These are phyloP conservation scores for Chlorella sp. DNA, from an alignment of 139 green algal species.

Conservation along the genomic window DNA sequence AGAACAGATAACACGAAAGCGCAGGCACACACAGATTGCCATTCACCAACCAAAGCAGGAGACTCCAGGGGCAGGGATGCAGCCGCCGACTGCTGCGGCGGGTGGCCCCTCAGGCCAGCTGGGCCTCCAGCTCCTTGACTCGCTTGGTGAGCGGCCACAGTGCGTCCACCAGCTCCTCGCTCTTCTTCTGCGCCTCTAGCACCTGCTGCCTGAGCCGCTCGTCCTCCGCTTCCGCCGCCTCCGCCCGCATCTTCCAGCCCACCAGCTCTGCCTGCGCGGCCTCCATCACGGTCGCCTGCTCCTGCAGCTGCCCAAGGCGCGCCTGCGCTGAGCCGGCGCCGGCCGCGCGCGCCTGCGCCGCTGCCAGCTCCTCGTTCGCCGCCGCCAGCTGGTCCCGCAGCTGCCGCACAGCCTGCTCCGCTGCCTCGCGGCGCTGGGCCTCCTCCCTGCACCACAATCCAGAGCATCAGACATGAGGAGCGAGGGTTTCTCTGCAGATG, in stretches of 20 bases:
- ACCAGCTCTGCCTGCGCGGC: neutral
- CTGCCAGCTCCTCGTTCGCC: neutral
- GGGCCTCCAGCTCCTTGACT: constrained; percentile 3
- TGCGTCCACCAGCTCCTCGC: neutral
- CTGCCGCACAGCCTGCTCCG: neutral
- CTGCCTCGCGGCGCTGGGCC: neutral
- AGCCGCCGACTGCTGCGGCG: no score
- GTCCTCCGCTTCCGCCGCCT: neutral
- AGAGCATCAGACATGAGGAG: neutral
- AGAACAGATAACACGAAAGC: no score
- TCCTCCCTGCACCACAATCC: neutral
- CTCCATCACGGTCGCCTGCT: neutral
- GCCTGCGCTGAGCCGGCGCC: neutral
- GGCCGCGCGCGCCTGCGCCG: neutral
- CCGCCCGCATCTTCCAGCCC: neutral
- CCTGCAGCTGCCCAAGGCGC: neutral
- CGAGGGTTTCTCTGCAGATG: no score
- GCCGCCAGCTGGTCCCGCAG: neutral
- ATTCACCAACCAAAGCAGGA: no score
- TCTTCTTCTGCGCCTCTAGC: neutral
- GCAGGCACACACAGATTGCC: no score
- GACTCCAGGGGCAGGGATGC: no score
- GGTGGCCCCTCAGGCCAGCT: neutral
- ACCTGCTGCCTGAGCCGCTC: neutral
- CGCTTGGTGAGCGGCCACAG: neutral